Conservation (phyloP, 345 rosid species). For the Citropsis articulata region DNA sequence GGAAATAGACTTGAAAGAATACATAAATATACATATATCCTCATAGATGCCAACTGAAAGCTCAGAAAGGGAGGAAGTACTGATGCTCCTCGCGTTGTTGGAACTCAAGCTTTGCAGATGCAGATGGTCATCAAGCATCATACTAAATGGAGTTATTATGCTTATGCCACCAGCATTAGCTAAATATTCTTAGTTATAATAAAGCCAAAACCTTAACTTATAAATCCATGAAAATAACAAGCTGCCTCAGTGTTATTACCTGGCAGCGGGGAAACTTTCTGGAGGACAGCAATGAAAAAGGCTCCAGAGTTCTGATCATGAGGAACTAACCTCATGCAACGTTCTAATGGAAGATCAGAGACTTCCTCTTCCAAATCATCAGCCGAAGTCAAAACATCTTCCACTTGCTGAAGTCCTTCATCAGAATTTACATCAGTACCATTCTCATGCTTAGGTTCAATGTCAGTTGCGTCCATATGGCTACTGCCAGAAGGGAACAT, state of each 20-base stretch:
- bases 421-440: conserved; percentile 27
- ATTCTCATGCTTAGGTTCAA: conserved; percentile 28
- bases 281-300: conserved; percentile 84
- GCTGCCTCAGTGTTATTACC: conserved; percentile 34
- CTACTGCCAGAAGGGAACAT: conserved; percentile 83
- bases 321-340: conserved; percentile 89
- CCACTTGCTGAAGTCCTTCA: conserved; percentile 21
- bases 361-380: conserved; percentile 52
- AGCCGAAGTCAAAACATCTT: conserved; percentile 22
- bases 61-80: neutral
- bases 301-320: conserved; percentile 97
- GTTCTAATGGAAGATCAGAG: conserved; percentile 73
- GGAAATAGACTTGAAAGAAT: conserved; percentile 4
- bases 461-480: conserved; percentile 23
- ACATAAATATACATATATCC: neutral
- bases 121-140: neutral
- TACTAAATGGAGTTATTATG: neutral
- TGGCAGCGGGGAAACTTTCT: conserved; percentile 69
- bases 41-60: neutral
- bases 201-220: neutral
- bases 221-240: neutral
- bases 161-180: neutral
- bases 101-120: neutral
- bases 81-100: neutral
- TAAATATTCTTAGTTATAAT: neutral